Evolutionary conservation across 768 basidiomycete species (phyloP), one percentile per base, ranked within the genome.

Genomic region (Tephrocybe sp.): DNA sequence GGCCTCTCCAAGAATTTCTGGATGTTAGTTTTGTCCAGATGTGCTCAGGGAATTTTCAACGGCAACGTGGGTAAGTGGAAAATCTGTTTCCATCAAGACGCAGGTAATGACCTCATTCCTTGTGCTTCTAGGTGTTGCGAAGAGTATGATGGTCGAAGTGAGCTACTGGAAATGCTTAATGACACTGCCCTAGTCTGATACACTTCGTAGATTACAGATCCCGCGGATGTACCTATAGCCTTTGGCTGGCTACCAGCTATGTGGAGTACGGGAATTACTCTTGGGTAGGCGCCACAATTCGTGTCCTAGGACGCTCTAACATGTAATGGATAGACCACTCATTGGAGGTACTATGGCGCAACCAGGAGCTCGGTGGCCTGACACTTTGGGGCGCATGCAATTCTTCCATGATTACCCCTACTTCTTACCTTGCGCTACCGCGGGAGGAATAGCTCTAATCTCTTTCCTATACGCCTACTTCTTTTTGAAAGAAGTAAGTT

Each of bases 1-100:
- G 71, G 71, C 4, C 45, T 69, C 4, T 68, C 68, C 1, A 62
- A 57, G 16, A 60, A 54, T 10, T 69, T 67, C 49, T 70, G 66
- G 68, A 38, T 59, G 30, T 39, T 67, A 1, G 62, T 69, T 3
- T 38, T 66, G 2, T 65, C 60, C 17, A 57, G 70, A 16, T 61
- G 59, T n/a, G 33, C 66, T 0, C 68, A 69, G 17, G 70, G 70
- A 38, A 59, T 65, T 6, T 52, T 49, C 33, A 52, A 56, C 42
- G 48, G 51, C 16, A 56, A 56, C 56, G 64, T 71, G 36, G 72
- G 73, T 59, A 12, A 41, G 56, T 45, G 23, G n/a, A 11, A 26
- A 23, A 16, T 38, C 12, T 20, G 36, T 17, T 34, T 42, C 8
- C 30, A 8, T 31, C 19, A 38, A 4, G 44, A 45, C 14, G 9